Conservation (phyloP, 139 green algal species). For the Haematococcus sp. region DNA sequence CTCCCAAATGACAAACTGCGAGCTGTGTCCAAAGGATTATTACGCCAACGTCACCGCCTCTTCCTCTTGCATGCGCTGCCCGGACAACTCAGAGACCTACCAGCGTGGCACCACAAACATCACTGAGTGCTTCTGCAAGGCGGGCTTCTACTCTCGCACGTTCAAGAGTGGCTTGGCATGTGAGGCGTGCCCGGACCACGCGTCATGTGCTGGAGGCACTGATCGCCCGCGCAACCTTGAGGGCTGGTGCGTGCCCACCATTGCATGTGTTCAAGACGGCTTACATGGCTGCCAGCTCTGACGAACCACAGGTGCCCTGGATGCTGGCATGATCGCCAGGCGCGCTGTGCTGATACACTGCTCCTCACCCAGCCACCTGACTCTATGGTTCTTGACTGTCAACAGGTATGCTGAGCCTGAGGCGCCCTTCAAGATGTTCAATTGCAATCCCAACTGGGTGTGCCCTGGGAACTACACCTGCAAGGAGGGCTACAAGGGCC, state of each 20-base stretch:
- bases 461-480: conserved; percentile 25
- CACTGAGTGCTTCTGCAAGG: conserved; percentile 21
- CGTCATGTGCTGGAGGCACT: conserved; percentile 12
- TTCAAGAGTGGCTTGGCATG: conserved; percentile 17
- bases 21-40: conserved; percentile 15
- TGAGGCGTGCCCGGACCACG: conserved; percentile 21
- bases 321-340: no score
- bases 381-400: no score
- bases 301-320: no score
- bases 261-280: no score
- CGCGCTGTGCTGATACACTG: no score
- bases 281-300: no score
- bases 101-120: conserved; percentile 11
- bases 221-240: neutral
- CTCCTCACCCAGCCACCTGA: no score
- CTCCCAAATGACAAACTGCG: conserved; percentile 6
- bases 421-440: conserved; percentile 20
- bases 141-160: neutral
- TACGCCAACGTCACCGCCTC: neutral
- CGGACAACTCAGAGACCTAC: conserved; percentile 19
- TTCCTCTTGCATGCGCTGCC: conserved; percentile 7
- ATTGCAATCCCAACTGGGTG: conserved; percentile 8
- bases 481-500: conserved; percentile 11
- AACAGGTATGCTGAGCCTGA: conserved; percentile 16
- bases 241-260: conserved; percentile 16